Evolutionary conservation across 2,329 filamentous ascomycete genomes (phyloP).

Genomic region (Colletotrichum sp.): DNA sequence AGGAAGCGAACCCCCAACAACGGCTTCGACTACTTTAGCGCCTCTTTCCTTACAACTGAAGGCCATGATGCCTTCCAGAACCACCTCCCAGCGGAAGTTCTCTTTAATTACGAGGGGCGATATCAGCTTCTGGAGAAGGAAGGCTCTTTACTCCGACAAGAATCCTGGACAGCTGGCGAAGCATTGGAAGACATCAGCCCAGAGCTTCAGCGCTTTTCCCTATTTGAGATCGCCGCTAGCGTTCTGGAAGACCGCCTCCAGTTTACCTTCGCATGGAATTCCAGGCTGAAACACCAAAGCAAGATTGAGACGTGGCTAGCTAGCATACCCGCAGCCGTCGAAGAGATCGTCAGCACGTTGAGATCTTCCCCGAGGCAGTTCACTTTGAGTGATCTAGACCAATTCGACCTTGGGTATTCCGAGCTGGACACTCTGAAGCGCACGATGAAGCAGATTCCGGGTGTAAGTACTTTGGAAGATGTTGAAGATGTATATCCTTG

Average conservation of each 20-base stretch:
- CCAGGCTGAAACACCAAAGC: not conserved
- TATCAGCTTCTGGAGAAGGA: slow-evolving; percentile 48
- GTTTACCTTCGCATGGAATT: not conserved
- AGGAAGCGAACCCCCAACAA: slow-evolving; percentile 10
- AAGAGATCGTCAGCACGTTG: not conserved
- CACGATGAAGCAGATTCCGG: not conserved
- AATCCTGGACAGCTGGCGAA: not conserved
- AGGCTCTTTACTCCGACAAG: slow-evolving; percentile 25
- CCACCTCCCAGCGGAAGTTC: slow-evolving; percentile 46
- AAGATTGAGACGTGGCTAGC: not conserved
- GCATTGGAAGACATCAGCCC: not conserved
- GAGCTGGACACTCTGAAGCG: not conserved
- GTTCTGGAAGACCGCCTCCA: not conserved
- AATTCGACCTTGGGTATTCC: not conserved
- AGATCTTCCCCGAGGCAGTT: not conserved
- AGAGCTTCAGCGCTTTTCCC: not conserved
- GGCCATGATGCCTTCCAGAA: slow-evolving; percentile 6
- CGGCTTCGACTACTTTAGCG: slow-evolving; percentile 7
- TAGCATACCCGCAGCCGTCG: not conserved
- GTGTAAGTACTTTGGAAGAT: not conserved
- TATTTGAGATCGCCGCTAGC: not conserved
- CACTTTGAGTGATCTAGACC: not conserved
- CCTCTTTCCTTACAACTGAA: not conserved
- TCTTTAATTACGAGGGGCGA: slow-evolving; percentile 54
- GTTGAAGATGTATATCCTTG: slow-evolving; percentile 42